phyloP scores from a whole-genome alignment of 441 rosid species.

The Macaranga tanarius region DNA sequence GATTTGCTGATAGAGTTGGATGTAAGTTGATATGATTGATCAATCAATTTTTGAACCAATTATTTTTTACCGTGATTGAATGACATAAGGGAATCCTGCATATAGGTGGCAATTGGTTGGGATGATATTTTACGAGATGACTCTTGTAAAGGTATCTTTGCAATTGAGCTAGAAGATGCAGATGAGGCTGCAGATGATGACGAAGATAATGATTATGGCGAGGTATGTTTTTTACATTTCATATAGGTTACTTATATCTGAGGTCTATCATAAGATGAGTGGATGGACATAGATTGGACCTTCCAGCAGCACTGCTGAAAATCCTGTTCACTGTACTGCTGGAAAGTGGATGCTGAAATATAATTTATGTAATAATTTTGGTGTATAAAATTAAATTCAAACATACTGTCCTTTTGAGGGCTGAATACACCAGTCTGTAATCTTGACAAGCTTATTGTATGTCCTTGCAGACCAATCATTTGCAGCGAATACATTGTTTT shows the following conservation, averaged over 20 bases:
- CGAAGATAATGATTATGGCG: slow-evolving; percentile 29
- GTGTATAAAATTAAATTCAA: neutral
- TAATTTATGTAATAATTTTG: neutral
- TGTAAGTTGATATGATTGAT: slow-evolving; percentile 43
- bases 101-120: slow-evolving; percentile 70
- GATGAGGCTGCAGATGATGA: slow-evolving; percentile 41
- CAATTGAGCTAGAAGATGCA: slow-evolving; percentile 67
- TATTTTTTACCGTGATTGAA: slow-evolving; percentile 14
- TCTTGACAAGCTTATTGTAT: neutral
- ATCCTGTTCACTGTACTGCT: neutral
- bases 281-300: neutral
- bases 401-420: neutral
- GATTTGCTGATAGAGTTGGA: slow-evolving; percentile 73
- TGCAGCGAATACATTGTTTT: no score
- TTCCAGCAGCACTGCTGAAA: neutral
- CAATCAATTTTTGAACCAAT: neutral
- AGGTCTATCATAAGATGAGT: neutral
- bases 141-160: slow-evolving; percentile 70
- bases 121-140: slow-evolving; percentile 69
- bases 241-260: neutral
- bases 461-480: neutral
- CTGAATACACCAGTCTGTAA: no score
- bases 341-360: neutral
- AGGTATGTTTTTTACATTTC: slow-evolving; percentile 38
- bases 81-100: neutral